Evolutionary conservation across 2,329 filamentous ascomycete species (phyloP), one percentile per base, ranked within the genome.

Genomic region (Beauveria sp.): DNA sequence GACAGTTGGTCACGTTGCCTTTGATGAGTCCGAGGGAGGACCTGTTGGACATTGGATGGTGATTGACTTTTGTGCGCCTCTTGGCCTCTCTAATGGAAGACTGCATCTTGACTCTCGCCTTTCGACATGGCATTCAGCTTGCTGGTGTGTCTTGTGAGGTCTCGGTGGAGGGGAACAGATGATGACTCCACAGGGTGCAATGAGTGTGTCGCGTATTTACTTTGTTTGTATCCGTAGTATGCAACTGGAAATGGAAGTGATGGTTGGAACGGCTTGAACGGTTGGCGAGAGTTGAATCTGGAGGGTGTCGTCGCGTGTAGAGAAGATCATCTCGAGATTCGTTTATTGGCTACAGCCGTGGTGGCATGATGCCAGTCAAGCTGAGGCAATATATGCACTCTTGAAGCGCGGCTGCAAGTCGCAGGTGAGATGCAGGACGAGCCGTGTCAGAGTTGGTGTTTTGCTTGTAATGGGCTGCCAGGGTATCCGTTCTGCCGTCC

Each of bases 371-470:
- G 52, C 52, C 31, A 40, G 40, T 24, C 38, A 18, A 45, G 24
- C 40, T 28, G 40, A 56, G 42, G 53, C 53, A 56, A 46, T 20
- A 56, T 31, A 57, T 48, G 54, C 26, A 49, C 54, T 49, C 43
- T 57, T 57, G 54, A 45, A 49, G 43, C 43, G 43, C 31, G 20
- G 26, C 54, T 57, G 54, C 54, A 57, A 49, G 54, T 57, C 43
- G 54, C 54, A 57, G 54, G 54, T 48, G 54, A 57, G 54, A 28
- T 57, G 54, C 54, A 57, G n/a, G 54, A 38, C n/a, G 43, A 42
- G 26, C n/a, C 42, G 43, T 26, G 42, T 57, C 14, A 57, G 43
- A 20, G 24, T 54, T 43, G 38, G 38, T 38, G 54, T 48, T 57
- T 57, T 57, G 53, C 42, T 48, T 56, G n/a, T 57, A 26, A 31